Evolutionary conservation across 345 rosid species (phyloP), one percentile per base, ranked within the genome.

Genomic region (Hibiscus syriacus): DNA sequence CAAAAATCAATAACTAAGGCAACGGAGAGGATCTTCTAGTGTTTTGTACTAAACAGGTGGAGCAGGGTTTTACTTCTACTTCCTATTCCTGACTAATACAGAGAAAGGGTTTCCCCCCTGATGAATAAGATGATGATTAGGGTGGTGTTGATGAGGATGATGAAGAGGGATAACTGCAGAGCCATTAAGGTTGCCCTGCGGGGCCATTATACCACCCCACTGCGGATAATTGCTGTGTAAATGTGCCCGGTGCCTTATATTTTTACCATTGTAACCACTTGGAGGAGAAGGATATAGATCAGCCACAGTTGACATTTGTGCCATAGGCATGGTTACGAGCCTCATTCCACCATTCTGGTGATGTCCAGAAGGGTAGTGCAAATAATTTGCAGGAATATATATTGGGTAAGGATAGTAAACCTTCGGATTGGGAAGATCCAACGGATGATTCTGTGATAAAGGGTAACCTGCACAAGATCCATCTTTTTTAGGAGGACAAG

Each of bases 191-290:
- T 75, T 68, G 50, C 72, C 70, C 6, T 20, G n/a, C 2, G 49
- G 66, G 22, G 29, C 29, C 65, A 36, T 20, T 38, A 79, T 68
- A 56, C n/a, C n/a, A n/a, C n/a, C n/a, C n/a, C n/a, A n/a, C n/a
- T n/a, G n/a, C n/a, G 73, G 76, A 59, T 63, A 46, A 69, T 69
- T 66, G 38, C 74, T 75, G 52, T 32, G 66, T 45, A 77, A 64
- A 36, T 72, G 77, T 39, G 85, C 71, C 43, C 74, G 74, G 68
- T 74, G 76, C 34, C 78, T 79, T 23, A 69, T 82, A 64, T 72
- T 60, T 64, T 73, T 59, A 48, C 69, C 68, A 50, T 30, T 70
- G 55, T 73, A 69, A 64, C 75, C 66, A 55, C 71, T 75, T 60
- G 72, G 82, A 72, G 53, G 32, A 50, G 43, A 63, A 34, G 61